phyloP scores from a whole-genome alignment of 257 asterid genomes.

The Plantago ovata region DNA sequence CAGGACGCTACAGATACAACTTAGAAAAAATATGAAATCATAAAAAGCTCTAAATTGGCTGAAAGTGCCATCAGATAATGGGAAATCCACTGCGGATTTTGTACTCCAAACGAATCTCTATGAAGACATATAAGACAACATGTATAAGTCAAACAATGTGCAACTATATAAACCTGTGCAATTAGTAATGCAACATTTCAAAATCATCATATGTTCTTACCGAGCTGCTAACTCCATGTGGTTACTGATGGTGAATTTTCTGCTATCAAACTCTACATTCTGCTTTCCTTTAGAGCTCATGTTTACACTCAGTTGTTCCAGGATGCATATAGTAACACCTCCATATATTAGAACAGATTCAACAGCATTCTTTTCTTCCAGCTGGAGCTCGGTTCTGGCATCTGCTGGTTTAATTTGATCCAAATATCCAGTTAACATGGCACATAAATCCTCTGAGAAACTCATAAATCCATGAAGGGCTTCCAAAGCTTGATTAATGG shows the following conservation, averaged over 20 bases:
- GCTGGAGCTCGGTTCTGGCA: constrained; percentile 30
- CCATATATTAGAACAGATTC: constrained; percentile 44
- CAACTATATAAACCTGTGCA: constrained; percentile 4
- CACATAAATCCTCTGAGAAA: constrained; percentile 47
- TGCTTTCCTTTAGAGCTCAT: constrained; percentile 28
- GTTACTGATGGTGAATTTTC: constrained; percentile 33
- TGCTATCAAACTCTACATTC: constrained; percentile 23
- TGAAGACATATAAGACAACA: constrained; percentile 10
- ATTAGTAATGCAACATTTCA: not conserved
- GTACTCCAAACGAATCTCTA: constrained; percentile 3
- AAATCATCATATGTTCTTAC: constrained; percentile 30
- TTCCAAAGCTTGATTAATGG: constrained; percentile 34
- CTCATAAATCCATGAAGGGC: constrained; percentile 28
- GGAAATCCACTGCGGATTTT: constrained; percentile 8
- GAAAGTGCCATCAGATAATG: constrained; percentile 16
- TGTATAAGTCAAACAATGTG: not conserved
- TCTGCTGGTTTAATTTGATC: constrained; percentile 28
- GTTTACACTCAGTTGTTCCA: constrained; percentile 40
- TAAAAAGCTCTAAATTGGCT: constrained; percentile 4
- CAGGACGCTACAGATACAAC: not conserved
- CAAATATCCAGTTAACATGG: constrained; percentile 36
- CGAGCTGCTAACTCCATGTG: constrained; percentile 50
- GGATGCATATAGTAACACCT: constrained; percentile 32
- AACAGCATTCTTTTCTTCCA: constrained; percentile 24
- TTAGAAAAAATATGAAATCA: constrained; percentile 8